Evolutionary conservation across 768 basidiomycete genomes (phyloP).

Genomic region (Boletus vermiculosoides): DNA sequence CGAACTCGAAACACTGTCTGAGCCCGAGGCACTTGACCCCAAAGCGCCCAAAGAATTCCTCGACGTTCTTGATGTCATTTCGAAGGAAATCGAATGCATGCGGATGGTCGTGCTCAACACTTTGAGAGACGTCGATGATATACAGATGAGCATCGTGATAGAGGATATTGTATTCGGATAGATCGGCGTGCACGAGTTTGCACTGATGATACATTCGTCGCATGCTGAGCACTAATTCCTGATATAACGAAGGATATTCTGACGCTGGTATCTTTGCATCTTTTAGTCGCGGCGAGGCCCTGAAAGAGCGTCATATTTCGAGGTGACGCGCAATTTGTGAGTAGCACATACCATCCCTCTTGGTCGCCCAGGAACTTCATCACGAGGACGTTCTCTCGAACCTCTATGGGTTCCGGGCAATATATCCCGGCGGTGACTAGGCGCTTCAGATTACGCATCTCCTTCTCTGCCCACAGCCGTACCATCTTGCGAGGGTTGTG

Average conservation of each 20-base stretch:
- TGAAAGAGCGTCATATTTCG: constrained; percentile 28
- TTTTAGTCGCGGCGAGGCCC: constrained; percentile 92
- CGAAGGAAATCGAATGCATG: constrained; percentile 95
- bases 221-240: constrained; percentile 74
- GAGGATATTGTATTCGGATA: constrained; percentile 97
- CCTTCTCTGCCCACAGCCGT: constrained; percentile 97
- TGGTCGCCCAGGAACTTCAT: constrained; percentile 89
- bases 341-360: constrained; percentile 69
- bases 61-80: constrained; percentile 86
- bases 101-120: constrained; percentile 98
- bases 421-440: constrained; percentile 78
- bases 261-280: constrained; percentile 67
- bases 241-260: constrained; percentile 61
- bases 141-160: constrained; percentile 79
- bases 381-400: constrained; percentile 93
- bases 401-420: constrained; percentile 88
- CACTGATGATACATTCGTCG: constrained; percentile 87
- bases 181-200: constrained; percentile 94
- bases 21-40: constrained; percentile 79
- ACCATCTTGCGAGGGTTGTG: constrained; percentile 99
- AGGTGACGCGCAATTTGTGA: constrained; percentile 1
- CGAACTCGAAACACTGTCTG: constrained; percentile 83
- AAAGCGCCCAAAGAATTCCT: constrained; percentile 83
- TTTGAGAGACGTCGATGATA: constrained; percentile 98
- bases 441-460: constrained; percentile 92